Evolutionary conservation across 352 stramenopile genomes (phyloP).

Genomic region (Globisporangium solare): DNA sequence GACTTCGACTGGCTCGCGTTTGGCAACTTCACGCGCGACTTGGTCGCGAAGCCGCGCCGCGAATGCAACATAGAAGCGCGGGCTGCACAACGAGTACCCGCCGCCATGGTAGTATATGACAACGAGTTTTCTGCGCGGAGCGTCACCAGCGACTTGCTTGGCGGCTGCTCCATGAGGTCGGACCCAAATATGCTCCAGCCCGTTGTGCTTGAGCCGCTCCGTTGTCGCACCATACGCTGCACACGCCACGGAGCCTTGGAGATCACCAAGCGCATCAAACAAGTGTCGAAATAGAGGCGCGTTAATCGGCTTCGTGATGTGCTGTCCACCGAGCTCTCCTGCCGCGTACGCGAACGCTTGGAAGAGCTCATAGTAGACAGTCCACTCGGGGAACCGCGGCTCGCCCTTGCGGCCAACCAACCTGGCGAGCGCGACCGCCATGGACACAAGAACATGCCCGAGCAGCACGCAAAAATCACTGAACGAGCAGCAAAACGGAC

Average conservation of each 20-base stretch:
- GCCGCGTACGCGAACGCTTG: conserved; percentile 17
- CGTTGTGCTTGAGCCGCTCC: conserved; percentile 20
- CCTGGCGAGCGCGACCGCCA: not conserved
- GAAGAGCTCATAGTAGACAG: conserved; percentile 35
- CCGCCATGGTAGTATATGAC: conserved; percentile 58
- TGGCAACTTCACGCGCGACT: conserved; percentile 18
- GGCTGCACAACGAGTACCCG: conserved; percentile 37
- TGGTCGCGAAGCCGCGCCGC: conserved; percentile 18
- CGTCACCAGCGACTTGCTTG: not conserved
- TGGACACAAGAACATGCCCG: conserved; percentile 15
- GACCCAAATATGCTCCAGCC: conserved; percentile 50
- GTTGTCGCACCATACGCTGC: not conserved
- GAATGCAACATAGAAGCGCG: conserved; percentile 32
- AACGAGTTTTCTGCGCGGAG: conserved; percentile 13
- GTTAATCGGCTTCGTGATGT: conserved; percentile 14
- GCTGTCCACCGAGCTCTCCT: not conserved
- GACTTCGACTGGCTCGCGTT: conserved; percentile 10
- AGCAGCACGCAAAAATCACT: conserved; percentile 19
- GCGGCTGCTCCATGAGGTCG: conserved; percentile 11
- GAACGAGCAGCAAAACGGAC: conserved; percentile 37
- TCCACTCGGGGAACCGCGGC: conserved; percentile 40
- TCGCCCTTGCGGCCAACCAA: conserved; percentile 24
- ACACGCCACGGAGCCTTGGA: not conserved
- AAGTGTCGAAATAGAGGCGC: not conserved
- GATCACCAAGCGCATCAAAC: not conserved